These are phyloP conservation scores for Aureobasidium pullulans DNA, from an alignment of 2,329 filamentous ascomycete species.

Conservation along the genomic window DNA sequence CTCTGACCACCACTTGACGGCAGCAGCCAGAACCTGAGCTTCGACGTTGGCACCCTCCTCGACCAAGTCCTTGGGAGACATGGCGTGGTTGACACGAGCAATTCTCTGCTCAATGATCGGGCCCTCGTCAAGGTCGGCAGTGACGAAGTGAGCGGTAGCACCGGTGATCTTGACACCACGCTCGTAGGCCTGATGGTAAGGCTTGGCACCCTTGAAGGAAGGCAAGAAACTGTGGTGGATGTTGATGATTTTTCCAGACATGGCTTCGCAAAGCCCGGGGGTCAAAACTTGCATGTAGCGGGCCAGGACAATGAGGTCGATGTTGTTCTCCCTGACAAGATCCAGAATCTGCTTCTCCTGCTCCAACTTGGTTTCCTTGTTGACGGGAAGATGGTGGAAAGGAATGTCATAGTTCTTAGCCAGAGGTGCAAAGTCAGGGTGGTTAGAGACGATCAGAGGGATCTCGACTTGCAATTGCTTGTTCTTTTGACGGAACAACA, in stretches of 20 bases:
- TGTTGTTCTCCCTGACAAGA: constrained; percentile 58
- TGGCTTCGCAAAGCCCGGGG: constrained; percentile 64
- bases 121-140: constrained; percentile 75
- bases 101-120: constrained; percentile 85
- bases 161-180: constrained; percentile 84
- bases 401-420: constrained; percentile 67
- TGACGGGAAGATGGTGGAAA: constrained; percentile 76
- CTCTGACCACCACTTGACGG: constrained; percentile 79
- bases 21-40: constrained; percentile 72
- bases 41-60: constrained; percentile 78
- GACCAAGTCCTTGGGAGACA: constrained; percentile 68
- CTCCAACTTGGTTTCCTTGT: constrained; percentile 64
- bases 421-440: constrained; percentile 63
- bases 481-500: constrained; percentile 70
- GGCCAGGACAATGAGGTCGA: constrained; percentile 74
- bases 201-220: constrained; percentile 80
- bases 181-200: constrained; percentile 82
- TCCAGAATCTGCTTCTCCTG: constrained; percentile 67
- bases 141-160: constrained; percentile 80
- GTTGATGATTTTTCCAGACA: constrained; percentile 85
- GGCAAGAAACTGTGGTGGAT: constrained; percentile 86
- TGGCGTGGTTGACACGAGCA: constrained; percentile 65
- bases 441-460: constrained; percentile 74
- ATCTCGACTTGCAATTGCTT: constrained; percentile 69
- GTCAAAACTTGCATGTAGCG: constrained; percentile 85